Conservation (phyloP, 495 filamentous ascomycete genomes). For the Barbatosphaeria neglecta region DNA sequence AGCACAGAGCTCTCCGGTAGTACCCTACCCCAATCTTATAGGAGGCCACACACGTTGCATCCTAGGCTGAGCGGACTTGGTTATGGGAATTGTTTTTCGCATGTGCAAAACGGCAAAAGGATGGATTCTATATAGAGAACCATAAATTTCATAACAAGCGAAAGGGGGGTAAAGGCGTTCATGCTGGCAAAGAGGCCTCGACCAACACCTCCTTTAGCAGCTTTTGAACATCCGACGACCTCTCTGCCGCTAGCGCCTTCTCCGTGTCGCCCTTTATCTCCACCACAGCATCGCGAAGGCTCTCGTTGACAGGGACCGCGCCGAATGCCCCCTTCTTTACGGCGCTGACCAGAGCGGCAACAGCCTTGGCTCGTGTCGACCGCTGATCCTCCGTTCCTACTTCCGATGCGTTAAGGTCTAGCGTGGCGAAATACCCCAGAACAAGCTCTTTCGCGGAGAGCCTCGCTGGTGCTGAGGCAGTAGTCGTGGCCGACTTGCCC, state of each 20-base stretch:
- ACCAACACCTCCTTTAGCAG: conserved; percentile 15
- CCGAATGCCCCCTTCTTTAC: conserved; percentile 10
- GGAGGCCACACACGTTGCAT: no score
- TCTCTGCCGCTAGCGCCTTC: conserved; percentile 21
- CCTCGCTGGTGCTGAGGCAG: not conserved
- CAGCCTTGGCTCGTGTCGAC: conserved; percentile 22
- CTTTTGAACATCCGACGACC: conserved; percentile 31
- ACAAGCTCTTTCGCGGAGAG: conserved; percentile 6
- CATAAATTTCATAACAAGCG: no score
- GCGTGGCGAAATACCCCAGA: conserved; percentile 23
- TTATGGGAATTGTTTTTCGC: no score
- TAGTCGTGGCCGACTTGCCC: conserved; percentile 10
- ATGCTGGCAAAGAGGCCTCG: not conserved
- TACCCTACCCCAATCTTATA: no score
- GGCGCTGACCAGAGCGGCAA: conserved; percentile 16
- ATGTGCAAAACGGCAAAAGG: no score
- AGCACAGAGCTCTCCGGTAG: no score
- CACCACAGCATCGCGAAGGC: not conserved
- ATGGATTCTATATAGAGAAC: no score
- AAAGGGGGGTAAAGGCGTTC: no score
- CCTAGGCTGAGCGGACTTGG: no score
- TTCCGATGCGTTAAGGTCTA: conserved; percentile 23
- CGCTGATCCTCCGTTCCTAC: conserved; percentile 27
- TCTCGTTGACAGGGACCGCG: conserved; percentile 5
- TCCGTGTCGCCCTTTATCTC: conserved; percentile 8